phyloP scores from a whole-genome alignment of 1,284 basidiomycete species.

The Heliocybe sulcata region DNA sequence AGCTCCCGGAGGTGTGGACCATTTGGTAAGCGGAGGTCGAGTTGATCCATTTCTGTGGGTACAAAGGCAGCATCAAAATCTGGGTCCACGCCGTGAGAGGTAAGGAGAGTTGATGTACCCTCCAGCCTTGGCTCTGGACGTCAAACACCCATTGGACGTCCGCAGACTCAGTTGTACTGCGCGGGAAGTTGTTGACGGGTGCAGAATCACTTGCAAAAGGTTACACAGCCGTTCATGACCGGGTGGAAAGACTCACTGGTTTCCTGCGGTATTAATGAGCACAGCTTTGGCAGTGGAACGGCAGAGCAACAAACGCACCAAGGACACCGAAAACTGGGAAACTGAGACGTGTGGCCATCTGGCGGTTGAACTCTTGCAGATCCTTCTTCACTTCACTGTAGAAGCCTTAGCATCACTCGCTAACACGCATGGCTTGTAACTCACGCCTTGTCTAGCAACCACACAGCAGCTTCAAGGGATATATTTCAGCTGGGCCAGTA shows the following conservation, averaged over 20 bases:
- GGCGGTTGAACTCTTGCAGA: conserved; percentile 8
- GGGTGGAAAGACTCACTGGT: not conserved
- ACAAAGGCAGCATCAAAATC: not conserved
- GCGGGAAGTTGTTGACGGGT: conserved; percentile 11
- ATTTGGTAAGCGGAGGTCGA: conserved; percentile 6
- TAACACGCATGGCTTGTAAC: conserved; percentile 9
- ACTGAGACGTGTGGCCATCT: conserved; percentile 6
- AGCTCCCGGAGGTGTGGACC: conserved; percentile 8
- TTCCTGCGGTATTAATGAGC: not conserved
- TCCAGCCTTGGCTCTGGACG: conserved; percentile 9
- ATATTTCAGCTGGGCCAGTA: not conserved
- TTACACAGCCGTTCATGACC: not conserved
- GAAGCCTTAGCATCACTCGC: not conserved
- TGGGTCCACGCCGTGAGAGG: not conserved
- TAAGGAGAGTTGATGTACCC: conserved; percentile 4
- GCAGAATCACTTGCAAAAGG: conserved; percentile 6
- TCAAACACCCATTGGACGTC: conserved; percentile 12
- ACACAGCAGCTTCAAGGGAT: conserved; percentile 29
- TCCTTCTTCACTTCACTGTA: conserved; percentile 30
- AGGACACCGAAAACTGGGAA: conserved; percentile 8
- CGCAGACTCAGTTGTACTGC: conserved; percentile 5
- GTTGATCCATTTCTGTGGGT: conserved; percentile 9
- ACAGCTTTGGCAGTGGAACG: not conserved
- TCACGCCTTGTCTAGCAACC: conserved; percentile 36
- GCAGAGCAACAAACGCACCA: not conserved